phyloP scores from a whole-genome alignment of 192 early-diverging fungal genomes.

The Coemansia sp. region DNA sequence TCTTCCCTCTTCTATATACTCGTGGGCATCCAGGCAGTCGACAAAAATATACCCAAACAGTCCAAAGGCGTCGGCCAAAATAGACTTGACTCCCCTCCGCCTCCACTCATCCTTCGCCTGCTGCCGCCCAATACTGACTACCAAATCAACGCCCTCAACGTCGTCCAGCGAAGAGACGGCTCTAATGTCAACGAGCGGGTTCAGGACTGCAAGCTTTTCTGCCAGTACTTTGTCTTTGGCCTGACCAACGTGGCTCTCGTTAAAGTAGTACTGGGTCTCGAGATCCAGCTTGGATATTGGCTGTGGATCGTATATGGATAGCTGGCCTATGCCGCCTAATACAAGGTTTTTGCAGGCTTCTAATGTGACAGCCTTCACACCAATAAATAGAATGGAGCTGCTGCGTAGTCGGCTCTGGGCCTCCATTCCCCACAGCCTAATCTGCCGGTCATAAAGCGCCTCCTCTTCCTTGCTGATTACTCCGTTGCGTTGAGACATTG shows the following conservation, averaged over 20 bases:
- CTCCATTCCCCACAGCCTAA: conserved; percentile 94
- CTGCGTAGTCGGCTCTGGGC: conserved; percentile 85
- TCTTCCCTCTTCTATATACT: conserved; percentile 27
- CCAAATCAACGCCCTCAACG: conserved; percentile 66
- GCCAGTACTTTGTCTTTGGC: conserved; percentile 52
- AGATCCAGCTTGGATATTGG: conserved; percentile 55
- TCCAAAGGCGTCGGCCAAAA: conserved; percentile 66
- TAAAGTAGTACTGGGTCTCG: conserved; percentile 25
- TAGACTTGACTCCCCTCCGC: conserved; percentile 52
- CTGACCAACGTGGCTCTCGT: conserved; percentile 3
- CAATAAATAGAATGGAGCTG: conserved; percentile 70
- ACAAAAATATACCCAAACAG: conserved; percentile 84
- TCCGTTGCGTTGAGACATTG: not conserved
- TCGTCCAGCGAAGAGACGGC: conserved; percentile 34
- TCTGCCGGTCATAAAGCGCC: conserved; percentile 95
- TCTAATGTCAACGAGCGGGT: conserved; percentile 75
- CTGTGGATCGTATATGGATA: conserved; percentile 68
- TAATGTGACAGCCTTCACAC: conserved; percentile 70
- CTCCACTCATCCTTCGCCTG: conserved; percentile 60
- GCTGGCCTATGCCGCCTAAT: conserved; percentile 76
- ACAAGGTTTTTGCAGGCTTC: conserved; percentile 94
- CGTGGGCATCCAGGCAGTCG: conserved; percentile 55
- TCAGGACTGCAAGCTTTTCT: conserved; percentile 65
- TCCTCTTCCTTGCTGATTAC: conserved; percentile 73
- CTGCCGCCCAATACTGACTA: conserved; percentile 58